These are phyloP conservation scores for Malassezia brasiliensis DNA, from an alignment of 1,284 basidiomycete genomes.

Conservation along the genomic window DNA sequence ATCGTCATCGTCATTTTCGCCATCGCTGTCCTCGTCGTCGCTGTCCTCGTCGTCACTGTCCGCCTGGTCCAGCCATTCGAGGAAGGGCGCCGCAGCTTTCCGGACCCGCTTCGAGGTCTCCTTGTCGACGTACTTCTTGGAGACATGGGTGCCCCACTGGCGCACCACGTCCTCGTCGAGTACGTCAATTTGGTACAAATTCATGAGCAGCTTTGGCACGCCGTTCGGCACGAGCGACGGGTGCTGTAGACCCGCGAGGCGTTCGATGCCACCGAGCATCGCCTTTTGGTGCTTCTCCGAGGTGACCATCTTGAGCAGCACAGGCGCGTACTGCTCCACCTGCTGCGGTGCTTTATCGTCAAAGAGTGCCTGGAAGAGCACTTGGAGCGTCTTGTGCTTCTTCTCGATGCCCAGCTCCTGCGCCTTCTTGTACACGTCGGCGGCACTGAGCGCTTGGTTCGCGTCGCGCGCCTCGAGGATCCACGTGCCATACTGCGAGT, in stretches of 20 bases:
- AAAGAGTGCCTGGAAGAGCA: slow-evolving; percentile 80
- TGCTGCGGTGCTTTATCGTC: slow-evolving; percentile 66
- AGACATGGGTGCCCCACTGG: slow-evolving; percentile 93
- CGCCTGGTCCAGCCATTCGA: slow-evolving; percentile 51
- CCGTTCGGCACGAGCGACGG: slow-evolving; percentile 44
- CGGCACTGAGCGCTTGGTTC: slow-evolving; percentile 49
- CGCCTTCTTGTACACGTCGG: slow-evolving; percentile 75
- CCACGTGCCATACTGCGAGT: slow-evolving; percentile 75
- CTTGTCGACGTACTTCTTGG: slow-evolving; percentile 90
- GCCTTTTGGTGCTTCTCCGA: slow-evolving; percentile 90
- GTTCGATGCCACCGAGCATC: slow-evolving; percentile 57
- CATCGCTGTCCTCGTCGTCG: slow-evolving; percentile 33
- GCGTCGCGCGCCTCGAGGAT: slow-evolving; percentile 65
- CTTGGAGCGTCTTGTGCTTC: slow-evolving; percentile 84
- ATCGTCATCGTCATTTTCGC: slow-evolving; percentile 20
- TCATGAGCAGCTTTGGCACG: slow-evolving; percentile 89
- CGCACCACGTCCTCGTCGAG: slow-evolving; percentile 82
- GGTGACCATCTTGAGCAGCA: slow-evolving; percentile 63
- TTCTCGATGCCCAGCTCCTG: slow-evolving; percentile 86
- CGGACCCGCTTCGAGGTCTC: slow-evolving; percentile 90
- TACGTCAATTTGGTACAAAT: slow-evolving; percentile 81
- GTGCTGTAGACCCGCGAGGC: slow-evolving; percentile 38
- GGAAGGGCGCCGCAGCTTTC: slow-evolving; percentile 87
- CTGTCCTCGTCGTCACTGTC: slow-evolving; percentile 42
- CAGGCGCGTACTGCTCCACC: slow-evolving; percentile 62